These are phyloP conservation scores for Venturia asperata DNA, from an alignment of 2,329 filamentous ascomycete genomes.

Conservation along the genomic window DNA sequence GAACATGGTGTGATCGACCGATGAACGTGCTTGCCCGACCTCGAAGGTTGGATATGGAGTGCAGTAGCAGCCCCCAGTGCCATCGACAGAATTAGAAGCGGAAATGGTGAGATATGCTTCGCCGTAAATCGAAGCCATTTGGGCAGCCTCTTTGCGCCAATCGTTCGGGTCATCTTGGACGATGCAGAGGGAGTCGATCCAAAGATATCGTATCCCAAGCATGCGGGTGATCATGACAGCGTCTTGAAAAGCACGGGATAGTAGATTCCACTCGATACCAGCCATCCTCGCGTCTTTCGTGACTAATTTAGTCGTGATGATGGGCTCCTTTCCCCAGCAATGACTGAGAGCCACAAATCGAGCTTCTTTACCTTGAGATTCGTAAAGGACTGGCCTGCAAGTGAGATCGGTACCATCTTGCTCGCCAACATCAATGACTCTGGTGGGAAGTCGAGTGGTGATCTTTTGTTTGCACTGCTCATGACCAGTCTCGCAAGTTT, in stretches of 20 bases:
- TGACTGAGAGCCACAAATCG: constrained; percentile 17
- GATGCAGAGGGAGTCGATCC: constrained; percentile 23
- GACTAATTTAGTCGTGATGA: not conserved
- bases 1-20: not conserved
- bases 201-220: constrained; percentile 20
- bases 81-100: not conserved
- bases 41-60: not conserved
- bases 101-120: constrained; percentile 12
- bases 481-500: not conserved
- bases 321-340: constrained; percentile 7
- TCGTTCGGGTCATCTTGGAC: constrained; percentile 21
- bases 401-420: not conserved
- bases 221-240: constrained; percentile 8
- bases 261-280: not conserved
- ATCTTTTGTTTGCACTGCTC: not conserved
- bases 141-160: constrained; percentile 19
- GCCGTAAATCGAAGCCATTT: constrained; percentile 21
- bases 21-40: not conserved
- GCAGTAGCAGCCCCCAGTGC: not conserved
- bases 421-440: not conserved
- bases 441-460: not conserved
- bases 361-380: not conserved
- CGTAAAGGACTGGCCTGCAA: not conserved
- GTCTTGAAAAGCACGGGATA: constrained; percentile 15
- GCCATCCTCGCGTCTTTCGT: not conserved